Conservation (phyloP, 768 basidiomycete species). For the Rhodotorula toruloides region DNA sequence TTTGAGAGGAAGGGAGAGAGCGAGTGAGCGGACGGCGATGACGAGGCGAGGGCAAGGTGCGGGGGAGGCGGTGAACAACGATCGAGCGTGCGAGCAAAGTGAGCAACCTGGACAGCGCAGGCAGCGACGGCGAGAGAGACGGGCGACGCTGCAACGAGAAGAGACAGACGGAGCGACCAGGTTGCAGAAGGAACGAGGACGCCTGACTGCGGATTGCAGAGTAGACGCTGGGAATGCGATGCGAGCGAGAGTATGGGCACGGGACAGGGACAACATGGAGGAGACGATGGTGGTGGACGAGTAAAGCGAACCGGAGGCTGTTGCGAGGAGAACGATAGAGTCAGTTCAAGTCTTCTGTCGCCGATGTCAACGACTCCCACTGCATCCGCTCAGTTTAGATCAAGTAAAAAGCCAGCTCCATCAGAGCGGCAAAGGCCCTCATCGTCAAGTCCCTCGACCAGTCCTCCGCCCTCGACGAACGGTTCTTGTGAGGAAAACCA, state of each 20-base stretch:
- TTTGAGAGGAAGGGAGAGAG: not conserved
- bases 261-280: not conserved
- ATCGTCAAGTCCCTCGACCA: not conserved
- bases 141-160: no score
- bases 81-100: not conserved
- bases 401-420: constrained; percentile 20
- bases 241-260: not conserved
- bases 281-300: not conserved
- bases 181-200: no score
- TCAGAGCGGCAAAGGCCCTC: not conserved
- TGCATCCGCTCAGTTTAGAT: constrained; percentile 38
- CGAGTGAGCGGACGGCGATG: not conserved
- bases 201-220: not conserved
- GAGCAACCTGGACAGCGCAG: no score
- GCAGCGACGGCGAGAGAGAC: no score
- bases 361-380: no score
- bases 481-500: not conserved
- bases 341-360: not conserved
- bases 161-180: no score
- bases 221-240: not conserved
- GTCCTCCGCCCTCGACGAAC: no score
- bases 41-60: not conserved
- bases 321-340: not conserved
- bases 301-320: no score
- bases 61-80: not conserved